These are phyloP conservation scores for Colletotrichum brevisporum DNA, from an alignment of 2,329 filamentous ascomycete species.

Conservation along the genomic window DNA sequence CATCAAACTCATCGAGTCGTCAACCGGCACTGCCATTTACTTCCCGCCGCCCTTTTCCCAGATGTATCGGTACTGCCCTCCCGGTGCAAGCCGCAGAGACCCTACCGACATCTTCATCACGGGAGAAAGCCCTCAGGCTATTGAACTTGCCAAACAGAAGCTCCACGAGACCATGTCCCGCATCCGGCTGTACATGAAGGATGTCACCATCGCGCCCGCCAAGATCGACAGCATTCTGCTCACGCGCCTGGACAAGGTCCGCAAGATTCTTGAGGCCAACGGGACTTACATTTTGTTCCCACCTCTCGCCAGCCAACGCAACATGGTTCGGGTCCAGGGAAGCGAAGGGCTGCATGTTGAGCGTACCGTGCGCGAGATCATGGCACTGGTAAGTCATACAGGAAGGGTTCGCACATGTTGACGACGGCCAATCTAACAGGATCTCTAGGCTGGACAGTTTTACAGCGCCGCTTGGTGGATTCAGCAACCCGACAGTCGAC, in stretches of 20 bases:
- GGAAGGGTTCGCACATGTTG: slow-evolving; percentile 32
- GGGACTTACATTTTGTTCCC: slow-evolving; percentile 96
- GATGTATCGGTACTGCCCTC: slow-evolving; percentile 90
- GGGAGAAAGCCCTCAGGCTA: slow-evolving; percentile 86
- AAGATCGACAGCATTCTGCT: slow-evolving; percentile 97
- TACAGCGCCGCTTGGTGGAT: slow-evolving; percentile 97
- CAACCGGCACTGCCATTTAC: slow-evolving; percentile 96
- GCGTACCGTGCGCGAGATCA: slow-evolving; percentile 93
- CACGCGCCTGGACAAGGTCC: slow-evolving; percentile 93
- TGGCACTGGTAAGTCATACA: slow-evolving; percentile 80
- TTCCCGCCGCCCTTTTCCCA: slow-evolving; percentile 95
- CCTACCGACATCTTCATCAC: slow-evolving; percentile 96
- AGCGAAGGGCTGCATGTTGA: slow-evolving; percentile 95
- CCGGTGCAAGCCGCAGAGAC: slow-evolving; percentile 83
- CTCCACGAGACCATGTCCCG: slow-evolving; percentile 87
- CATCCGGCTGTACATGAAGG: slow-evolving; percentile 90
- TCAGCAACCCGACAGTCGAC: slow-evolving; percentile 50
- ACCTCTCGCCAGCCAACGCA: slow-evolving; percentile 86
- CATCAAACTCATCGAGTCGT: slow-evolving; percentile 97
- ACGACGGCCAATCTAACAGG: background rate
- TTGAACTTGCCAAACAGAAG: slow-evolving; percentile 90
- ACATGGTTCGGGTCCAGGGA: slow-evolving; percentile 90
- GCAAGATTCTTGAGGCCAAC: slow-evolving; percentile 97
- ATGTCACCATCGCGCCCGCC: slow-evolving; percentile 87
- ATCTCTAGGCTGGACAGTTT: slow-evolving; percentile 86